Conservation (phyloP, 768 basidiomycete genomes). For the Pleurotus cornucopiae region DNA sequence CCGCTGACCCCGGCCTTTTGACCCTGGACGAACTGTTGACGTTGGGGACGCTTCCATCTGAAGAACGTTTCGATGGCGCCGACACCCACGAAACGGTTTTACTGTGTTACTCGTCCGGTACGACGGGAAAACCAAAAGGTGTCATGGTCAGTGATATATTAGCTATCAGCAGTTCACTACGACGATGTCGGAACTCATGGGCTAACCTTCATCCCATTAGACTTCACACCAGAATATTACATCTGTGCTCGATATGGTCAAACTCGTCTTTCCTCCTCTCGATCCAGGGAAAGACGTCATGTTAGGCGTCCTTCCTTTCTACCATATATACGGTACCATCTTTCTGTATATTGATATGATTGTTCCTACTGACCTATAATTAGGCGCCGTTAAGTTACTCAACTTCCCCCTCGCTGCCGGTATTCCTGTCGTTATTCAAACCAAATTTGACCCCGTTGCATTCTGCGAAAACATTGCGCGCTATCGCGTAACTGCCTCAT, state of each 20-base stretch:
- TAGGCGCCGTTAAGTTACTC: constrained; percentile 61
- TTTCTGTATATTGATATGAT: background rate
- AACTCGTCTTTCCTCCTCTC: constrained; percentile 36
- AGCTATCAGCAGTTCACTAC: too few species aligned
- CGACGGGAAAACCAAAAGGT: constrained; percentile 69
- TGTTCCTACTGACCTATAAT: background rate
- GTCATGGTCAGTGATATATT: constrained; percentile 33
- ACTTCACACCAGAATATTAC: constrained; percentile 70
- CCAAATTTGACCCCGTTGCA: constrained; percentile 65
- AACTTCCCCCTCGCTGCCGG: constrained; percentile 51
- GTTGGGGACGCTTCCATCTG: constrained; percentile 41
- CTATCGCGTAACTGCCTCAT: constrained; percentile 53
- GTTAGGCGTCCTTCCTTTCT: constrained; percentile 63
- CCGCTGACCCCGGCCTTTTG: constrained; percentile 25
- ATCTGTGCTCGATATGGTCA: constrained; percentile 49
- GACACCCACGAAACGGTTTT: constrained; percentile 55
- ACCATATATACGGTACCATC: constrained; percentile 37
- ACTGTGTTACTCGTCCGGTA: constrained; percentile 46
- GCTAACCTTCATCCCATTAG: constrained; percentile 21
- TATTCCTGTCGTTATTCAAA: constrained; percentile 50
- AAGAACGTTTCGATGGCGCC: constrained; percentile 52
- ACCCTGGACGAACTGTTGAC: constrained; percentile 47
- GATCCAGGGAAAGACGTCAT: constrained; percentile 41
- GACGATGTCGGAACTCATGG: background rate
- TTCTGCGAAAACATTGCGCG: constrained; percentile 65